Conservation (phyloP, 192 early-diverging fungal species). For the Fimicolochytrium jonesii region DNA sequence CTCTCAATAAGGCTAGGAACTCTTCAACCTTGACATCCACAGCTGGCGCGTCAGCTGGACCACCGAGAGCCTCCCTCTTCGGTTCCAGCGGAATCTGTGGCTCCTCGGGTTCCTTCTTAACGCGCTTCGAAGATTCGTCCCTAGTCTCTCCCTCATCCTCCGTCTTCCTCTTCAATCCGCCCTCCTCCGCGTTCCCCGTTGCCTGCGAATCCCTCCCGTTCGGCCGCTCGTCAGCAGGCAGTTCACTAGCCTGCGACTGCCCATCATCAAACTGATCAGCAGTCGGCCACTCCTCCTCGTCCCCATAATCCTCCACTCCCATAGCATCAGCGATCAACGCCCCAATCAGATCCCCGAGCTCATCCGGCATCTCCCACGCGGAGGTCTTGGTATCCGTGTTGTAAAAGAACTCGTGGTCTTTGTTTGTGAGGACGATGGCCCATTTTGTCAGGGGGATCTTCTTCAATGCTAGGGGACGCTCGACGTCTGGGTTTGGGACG, state of each 20-base stretch:
- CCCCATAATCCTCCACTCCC: slow-evolving; percentile 32
- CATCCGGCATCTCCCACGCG: slow-evolving; percentile 66
- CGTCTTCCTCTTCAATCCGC: slow-evolving; percentile 13
- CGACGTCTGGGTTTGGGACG: slow-evolving; percentile 13
- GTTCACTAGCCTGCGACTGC: slow-evolving; percentile 24
- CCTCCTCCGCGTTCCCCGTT: neutral
- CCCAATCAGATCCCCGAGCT: slow-evolving; percentile 46
- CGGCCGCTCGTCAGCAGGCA: slow-evolving; percentile 16
- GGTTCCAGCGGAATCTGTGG: neutral
- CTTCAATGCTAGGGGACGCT: slow-evolving; percentile 33
- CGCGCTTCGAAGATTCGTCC: slow-evolving; percentile 11
- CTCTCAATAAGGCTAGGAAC: slow-evolving; percentile 52
- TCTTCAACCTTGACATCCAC: neutral
- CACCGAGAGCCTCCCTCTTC: neutral
- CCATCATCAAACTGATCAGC: slow-evolving; percentile 23
- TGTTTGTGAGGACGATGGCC: slow-evolving; percentile 67
- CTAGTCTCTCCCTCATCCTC: neutral
- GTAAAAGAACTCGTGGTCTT: slow-evolving; percentile 73
- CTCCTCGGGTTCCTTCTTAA: neutral
- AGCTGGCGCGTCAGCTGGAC: neutral
- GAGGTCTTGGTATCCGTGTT: slow-evolving; percentile 64
- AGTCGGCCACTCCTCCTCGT: slow-evolving; percentile 34
- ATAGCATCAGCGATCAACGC: slow-evolving; percentile 50
- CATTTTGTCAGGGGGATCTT: slow-evolving; percentile 66
- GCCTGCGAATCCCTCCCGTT: slow-evolving; percentile 22